Evolutionary conservation across 73 alveolate species (phyloP).

Genomic region (Paramecium caudatum): DNA sequence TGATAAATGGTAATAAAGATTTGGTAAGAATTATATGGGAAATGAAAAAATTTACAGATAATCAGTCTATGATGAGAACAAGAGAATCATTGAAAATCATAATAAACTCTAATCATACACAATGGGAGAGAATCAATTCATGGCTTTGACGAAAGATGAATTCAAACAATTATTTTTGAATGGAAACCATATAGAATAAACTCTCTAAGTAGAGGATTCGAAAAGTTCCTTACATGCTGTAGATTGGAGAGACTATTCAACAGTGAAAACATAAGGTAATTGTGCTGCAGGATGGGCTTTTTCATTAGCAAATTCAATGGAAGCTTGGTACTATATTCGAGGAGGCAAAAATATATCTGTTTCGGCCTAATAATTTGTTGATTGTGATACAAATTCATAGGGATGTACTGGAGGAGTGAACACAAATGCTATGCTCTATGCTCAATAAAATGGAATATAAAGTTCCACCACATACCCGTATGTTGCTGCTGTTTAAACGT

Average conservation of each 20-base stretch:
- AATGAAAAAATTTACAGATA: background rate
- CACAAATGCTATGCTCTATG: slow-evolving; percentile 22
- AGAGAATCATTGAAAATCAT: background rate
- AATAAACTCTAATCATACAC: background rate
- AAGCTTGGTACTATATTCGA: slow-evolving; percentile 75
- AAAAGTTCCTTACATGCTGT: slow-evolving; percentile 48
- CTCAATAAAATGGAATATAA: slow-evolving; percentile 5
- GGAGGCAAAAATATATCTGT: background rate
- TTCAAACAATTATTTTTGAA: too few species aligned
- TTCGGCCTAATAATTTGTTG: slow-evolving; percentile 65
- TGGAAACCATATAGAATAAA: too few species aligned
- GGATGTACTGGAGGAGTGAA: slow-evolving; percentile 57
- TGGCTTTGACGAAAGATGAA: slow-evolving; percentile 72
- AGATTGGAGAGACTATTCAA: slow-evolving; percentile 76
- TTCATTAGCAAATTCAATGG: slow-evolving; percentile 80
- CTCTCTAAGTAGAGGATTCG: too few species aligned
- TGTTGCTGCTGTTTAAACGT: slow-evolving; percentile 53
- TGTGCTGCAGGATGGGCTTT: slow-evolving; percentile 92
- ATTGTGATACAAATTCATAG: slow-evolving; percentile 20
- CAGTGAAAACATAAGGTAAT: slow-evolving; percentile 84
- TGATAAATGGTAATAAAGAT: background rate
- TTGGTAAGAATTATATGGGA: background rate
- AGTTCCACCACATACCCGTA: slow-evolving; percentile 76
- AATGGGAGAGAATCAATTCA: slow-evolving; percentile 70
- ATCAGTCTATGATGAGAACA: background rate